Percentiles rank a stretch among this genome's conserved stretches.
These are phyloP conservation scores for Nephelium lappaceum DNA, from an alignment of 345 rosid genomes.

Conservation along the genomic window DNA sequence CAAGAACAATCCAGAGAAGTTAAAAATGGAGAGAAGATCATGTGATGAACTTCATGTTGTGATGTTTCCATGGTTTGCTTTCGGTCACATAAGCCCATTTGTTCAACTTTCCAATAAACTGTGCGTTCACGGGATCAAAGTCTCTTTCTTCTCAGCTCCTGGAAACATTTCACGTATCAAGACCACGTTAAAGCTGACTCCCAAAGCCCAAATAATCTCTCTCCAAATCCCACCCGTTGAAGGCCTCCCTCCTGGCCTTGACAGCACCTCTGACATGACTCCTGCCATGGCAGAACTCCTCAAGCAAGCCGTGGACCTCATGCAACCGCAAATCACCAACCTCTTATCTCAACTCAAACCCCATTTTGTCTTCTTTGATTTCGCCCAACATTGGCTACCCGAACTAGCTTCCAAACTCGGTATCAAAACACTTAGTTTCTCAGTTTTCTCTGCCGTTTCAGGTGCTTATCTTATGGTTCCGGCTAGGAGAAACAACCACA, in stretches of 20 bases:
- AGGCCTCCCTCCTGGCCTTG: slow-evolving; percentile 30
- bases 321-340: slow-evolving; percentile 28
- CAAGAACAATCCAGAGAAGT: no score
- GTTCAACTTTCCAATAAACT: slow-evolving; percentile 41
- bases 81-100: slow-evolving; percentile 37
- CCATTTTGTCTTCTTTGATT: slow-evolving; percentile 32
- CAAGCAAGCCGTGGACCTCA: slow-evolving; percentile 34
- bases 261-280: slow-evolving; percentile 34
- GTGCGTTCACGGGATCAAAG: slow-evolving; percentile 23
- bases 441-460: slow-evolving; percentile 25
- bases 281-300: slow-evolving; percentile 28
- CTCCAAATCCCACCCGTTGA: slow-evolving; percentile 22
- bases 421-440: slow-evolving; percentile 21
- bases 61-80: slow-evolving; percentile 39
- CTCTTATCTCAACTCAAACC: slow-evolving; percentile 32
- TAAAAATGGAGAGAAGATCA: not conserved
- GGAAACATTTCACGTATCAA: slow-evolving; percentile 34
- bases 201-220: slow-evolving; percentile 24
- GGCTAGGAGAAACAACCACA: slow-evolving; percentile 9
- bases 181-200: slow-evolving; percentile 20
- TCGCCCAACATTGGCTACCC: slow-evolving; percentile 25
- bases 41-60: slow-evolving; percentile 11
- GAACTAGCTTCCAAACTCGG: slow-evolving; percentile 22
- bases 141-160: slow-evolving; percentile 33
- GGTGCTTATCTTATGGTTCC: slow-evolving; percentile 27